Percentiles rank a stretch among this genome's conserved stretches.
Conservation (phyloP, 106 monocot species). For the Acorus calamus region DNA sequence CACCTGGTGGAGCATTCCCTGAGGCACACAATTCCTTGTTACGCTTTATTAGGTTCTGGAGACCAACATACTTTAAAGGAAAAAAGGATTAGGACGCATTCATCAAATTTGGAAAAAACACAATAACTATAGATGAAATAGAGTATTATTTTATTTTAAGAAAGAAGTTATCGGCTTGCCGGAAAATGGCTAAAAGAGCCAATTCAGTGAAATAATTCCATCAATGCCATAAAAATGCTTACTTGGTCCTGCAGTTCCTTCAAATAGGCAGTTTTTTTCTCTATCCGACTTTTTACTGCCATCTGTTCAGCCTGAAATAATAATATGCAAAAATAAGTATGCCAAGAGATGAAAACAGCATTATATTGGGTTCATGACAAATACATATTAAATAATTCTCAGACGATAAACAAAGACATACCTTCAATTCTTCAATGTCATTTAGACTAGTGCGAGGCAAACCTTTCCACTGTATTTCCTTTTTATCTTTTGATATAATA, state of each 20-base stretch:
- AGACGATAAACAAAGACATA: conserved; percentile 5
- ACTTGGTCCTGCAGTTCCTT: conserved; percentile 85
- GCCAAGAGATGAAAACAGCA: no score
- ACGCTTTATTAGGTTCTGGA: conserved; percentile 69
- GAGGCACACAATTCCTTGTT: conserved; percentile 73
- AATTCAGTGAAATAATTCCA: no score
- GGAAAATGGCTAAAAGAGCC: no score
- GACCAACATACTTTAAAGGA: conserved; percentile 44
- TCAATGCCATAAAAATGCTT: conserved; percentile 6
- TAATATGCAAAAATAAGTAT: background rate
- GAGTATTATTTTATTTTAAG: background rate
- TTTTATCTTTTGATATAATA: conserved; percentile 92
- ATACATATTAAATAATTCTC: no score
- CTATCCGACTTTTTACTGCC: conserved; percentile 50
- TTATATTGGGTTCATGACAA: no score
- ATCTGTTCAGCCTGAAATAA: conserved; percentile 49
- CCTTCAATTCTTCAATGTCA: conserved; percentile 90
- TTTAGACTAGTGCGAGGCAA: conserved; percentile 77
- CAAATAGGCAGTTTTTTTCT: conserved; percentile 74
- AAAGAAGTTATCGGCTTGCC: background rate
- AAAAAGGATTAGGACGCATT: background rate
- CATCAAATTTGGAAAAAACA: background rate
- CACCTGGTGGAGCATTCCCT: conserved; percentile 70
- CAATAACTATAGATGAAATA: background rate
- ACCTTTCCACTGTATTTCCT: conserved; percentile 96